Evolutionary conservation across 2,329 filamentous ascomycete species (phyloP).

Genomic region (Rhinocladiella similis): DNA sequence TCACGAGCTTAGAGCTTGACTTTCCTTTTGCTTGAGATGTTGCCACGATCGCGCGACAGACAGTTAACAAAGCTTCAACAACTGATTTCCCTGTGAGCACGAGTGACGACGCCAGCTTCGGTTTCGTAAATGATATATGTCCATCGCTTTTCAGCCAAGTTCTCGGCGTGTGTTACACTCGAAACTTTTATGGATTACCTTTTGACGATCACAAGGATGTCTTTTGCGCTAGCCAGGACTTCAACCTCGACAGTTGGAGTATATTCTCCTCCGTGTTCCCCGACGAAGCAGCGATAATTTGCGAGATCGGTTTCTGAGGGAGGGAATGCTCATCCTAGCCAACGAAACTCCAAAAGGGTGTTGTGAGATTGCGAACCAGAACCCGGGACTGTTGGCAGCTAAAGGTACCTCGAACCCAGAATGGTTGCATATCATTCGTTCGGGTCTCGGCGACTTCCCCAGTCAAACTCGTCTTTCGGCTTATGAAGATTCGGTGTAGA

Average conservation of each 20-base stretch:
- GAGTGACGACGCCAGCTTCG: conserved; percentile 1
- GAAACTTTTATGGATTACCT: not conserved
- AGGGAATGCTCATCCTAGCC: not conserved
- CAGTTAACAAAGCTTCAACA: not conserved
- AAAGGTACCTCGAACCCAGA: too few relatives aligned
- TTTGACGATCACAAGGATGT: not conserved
- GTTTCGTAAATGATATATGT: not conserved
- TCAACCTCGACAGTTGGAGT: conserved; percentile 8
- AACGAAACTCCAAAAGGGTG: too few relatives aligned
- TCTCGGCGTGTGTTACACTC: not conserved
- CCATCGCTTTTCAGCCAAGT: conserved; percentile 1
- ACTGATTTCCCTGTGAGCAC: conserved; percentile 1
- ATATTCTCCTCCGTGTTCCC: conserved; percentile 5
- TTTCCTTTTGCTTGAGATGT: conserved; percentile 11
- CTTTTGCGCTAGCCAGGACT: conserved; percentile 1
- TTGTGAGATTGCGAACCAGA: too few relatives aligned
- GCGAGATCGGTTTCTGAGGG: not conserved
- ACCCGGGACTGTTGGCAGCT: too few relatives aligned
- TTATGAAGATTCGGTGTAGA: too few relatives aligned
- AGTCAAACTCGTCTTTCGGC: too few relatives aligned
- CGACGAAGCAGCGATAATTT: not conserved
- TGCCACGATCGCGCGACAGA: conserved; percentile 2
- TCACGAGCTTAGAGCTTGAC: not conserved
- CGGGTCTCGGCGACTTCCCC: too few relatives aligned
- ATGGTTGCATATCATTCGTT: too few relatives aligned